Conservation (phyloP, 495 filamentous ascomycete species). For the Annulohypoxylon maeteangense region DNA sequence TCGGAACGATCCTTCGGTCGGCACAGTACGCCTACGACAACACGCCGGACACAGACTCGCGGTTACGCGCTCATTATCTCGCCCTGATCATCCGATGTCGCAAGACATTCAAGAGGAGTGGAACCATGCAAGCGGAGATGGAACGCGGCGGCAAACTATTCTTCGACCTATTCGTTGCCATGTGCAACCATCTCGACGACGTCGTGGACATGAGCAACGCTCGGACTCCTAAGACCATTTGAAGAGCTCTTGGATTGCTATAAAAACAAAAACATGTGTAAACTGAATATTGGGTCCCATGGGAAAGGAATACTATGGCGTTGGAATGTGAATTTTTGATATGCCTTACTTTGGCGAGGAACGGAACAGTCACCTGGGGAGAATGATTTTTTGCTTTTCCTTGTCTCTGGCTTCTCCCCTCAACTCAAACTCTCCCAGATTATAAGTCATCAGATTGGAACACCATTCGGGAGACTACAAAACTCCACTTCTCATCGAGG, state of each 20-base stretch:
- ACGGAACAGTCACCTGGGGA: slow-evolving; percentile 30
- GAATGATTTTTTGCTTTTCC: slow-evolving; percentile 37
- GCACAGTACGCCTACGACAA: slow-evolving; percentile 94
- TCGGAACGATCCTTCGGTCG: slow-evolving; percentile 86
- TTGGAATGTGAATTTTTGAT: slow-evolving; percentile 33
- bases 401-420: slow-evolving; percentile 53
- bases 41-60: slow-evolving; percentile 89
- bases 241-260: slow-evolving; percentile 42
- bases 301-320: slow-evolving; percentile 25
- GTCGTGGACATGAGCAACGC: slow-evolving; percentile 72
- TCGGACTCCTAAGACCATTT: slow-evolving; percentile 63
- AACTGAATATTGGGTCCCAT: slow-evolving; percentile 39
- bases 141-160: slow-evolving; percentile 88
- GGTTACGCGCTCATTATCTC: slow-evolving; percentile 92
- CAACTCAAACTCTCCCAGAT: slow-evolving; percentile 51
- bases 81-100: slow-evolving; percentile 93
- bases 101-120: slow-evolving; percentile 94
- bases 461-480: slow-evolving; percentile 58
- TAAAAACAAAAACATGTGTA: slow-evolving; percentile 38
- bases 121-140: slow-evolving; percentile 98
- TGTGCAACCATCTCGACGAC: slow-evolving; percentile 97
- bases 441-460: slow-evolving; percentile 59
- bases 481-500: slow-evolving; percentile 62
- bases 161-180: slow-evolving; percentile 96
- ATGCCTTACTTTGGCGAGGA: slow-evolving; percentile 36